Base-by-base conservation (phyloP, 768 basidiomycete species). In the Phaeotremella skinneri region DNA sequence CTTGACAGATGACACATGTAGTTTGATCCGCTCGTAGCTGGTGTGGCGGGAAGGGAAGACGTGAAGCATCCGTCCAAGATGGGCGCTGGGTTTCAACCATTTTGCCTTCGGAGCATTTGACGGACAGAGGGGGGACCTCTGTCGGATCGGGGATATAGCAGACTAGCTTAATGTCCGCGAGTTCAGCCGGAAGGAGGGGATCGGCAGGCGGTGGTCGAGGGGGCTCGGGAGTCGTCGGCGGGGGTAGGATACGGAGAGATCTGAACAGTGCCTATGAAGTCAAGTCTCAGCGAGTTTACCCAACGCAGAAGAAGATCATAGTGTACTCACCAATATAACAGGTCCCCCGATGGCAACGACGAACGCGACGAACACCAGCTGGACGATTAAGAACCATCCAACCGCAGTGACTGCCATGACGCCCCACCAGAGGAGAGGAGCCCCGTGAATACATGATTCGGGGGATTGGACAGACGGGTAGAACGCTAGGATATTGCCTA, bases 351-450 rank as follows among this genome's bases (percentile, higher is more conserved):
- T 27, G 6, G 64, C 65, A 20, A 73, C 60, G 16, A 67, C 56
- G 13, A 69, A 45, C 2, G 66, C 59, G 7, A 72, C 59, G 20
- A 69, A 27, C 21, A 68, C 49, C 20, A 73, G 39, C 52, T 73
- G 72, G 41, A 56, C 57, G 20, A 70, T 25, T n/a, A 73, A 52
- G n/a, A 68, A 56, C 72, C 72, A 73, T 17, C 72, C 72, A 11
- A 73, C 67, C 5, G 58, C 72, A 0, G 61, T 62, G 6, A 73
- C 69, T 1, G 51, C 55, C 64, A 73, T 66, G 23, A 70, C 69
- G 2, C 69, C 72, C 72, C 72, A 73, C 72, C 72, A 73, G 5
- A 73, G 60, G 52, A 67, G 49, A 0, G 72, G 72, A 2, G 64
- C 42, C 20, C 69, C 62, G 37, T 63, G n/a, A 32, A 65, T 68